Evolutionary conservation across 1,139 yeast species (phyloP), one percentile per base, ranked within the genome.

Genomic region (Schwanniomyces etchellsii): DNA sequence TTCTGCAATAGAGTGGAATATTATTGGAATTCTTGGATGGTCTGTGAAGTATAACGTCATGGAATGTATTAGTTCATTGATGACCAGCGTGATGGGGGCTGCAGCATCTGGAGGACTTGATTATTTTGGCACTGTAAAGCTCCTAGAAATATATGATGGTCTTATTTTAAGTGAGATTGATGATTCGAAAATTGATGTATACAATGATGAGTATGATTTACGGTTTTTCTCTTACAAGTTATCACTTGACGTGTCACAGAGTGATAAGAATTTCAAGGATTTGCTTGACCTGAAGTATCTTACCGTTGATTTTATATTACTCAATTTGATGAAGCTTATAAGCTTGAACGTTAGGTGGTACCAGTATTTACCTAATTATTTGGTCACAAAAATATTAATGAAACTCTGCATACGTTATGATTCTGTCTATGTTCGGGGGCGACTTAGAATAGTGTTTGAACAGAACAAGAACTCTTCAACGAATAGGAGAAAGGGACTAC

Each of bases 311-410:
- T 59, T 59, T 28, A 44, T 66, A 2, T 42, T 65, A 20, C 47
- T 64, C 20, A 49, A 52, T 30, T 35, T 65, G 27, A 48, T 64
- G 50, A 60, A 55, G 37, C 38, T 61, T 22, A 47, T 57, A 11
- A 57, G 67, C 37, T 65, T 69, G 67, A 52, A 62, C 35, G 40
- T 60, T 20, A 48, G 72, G 24, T 66, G 73, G 73, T 64, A 64
- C 42, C 61, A 62, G 37, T 58, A 54, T 35, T 37, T 51, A 20
- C 70, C 70, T 1, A 52, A 50, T 30, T 47, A 57, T 35, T 43
- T 62, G 34, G 47, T 63, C 12, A 42, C 46, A 12, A 54, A 52
- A 30, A 46, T 60, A 5, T 38, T 65, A 22, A 42, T 44, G 16
- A 60, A 59, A 35, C 44, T 66, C 22, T 47, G 58, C 20, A 32